Conservation (phyloP, 345 rosid species). For the Ailanthus altissimus region DNA sequence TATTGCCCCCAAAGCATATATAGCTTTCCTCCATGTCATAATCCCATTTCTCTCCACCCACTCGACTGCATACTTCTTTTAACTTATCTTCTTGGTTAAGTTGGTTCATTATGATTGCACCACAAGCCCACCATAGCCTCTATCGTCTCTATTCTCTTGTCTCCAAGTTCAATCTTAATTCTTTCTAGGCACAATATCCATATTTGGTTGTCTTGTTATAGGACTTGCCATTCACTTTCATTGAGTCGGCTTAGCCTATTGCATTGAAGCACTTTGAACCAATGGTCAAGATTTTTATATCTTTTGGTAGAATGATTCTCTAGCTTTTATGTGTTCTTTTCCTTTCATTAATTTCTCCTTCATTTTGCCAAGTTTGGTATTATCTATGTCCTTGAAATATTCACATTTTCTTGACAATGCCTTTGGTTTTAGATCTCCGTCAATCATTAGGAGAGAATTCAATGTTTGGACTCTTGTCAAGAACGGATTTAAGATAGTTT, state of each 20-base stretch:
- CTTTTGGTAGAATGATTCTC: conserved; percentile 15
- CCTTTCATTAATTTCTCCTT: not conserved
- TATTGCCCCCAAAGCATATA: not conserved
- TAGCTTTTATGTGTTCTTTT: not conserved
- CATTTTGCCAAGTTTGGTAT: not conserved
- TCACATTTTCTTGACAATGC: not conserved
- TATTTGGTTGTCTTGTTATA: conserved; percentile 15
- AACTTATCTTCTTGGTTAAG: conserved; percentile 20
- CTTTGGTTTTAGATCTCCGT: conserved; percentile 27
- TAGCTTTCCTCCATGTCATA: not conserved
- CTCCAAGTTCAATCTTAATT: conserved; percentile 27
- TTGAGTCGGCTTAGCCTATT: not conserved
- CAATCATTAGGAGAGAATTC: conserved; percentile 43
- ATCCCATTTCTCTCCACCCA: conserved; percentile 4
- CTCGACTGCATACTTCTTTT: conserved; percentile 16
- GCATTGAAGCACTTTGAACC: not conserved
- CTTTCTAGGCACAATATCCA: conserved; percentile 26
- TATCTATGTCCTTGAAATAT: conserved; percentile 14
- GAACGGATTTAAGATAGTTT: conserved; percentile 12
- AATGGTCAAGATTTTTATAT: not conserved
- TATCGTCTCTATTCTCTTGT: conserved; percentile 42
- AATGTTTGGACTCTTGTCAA: conserved; percentile 26
- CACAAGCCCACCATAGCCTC: conserved; percentile 16
- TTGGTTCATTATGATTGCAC: conserved; percentile 28
- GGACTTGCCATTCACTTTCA: not conserved